A percentile compares a stretch with the other conserved stretches of the same genome.
Conservation (phyloP, 352 stramenopile genomes). For the Phytophthora crassamura region DNA sequence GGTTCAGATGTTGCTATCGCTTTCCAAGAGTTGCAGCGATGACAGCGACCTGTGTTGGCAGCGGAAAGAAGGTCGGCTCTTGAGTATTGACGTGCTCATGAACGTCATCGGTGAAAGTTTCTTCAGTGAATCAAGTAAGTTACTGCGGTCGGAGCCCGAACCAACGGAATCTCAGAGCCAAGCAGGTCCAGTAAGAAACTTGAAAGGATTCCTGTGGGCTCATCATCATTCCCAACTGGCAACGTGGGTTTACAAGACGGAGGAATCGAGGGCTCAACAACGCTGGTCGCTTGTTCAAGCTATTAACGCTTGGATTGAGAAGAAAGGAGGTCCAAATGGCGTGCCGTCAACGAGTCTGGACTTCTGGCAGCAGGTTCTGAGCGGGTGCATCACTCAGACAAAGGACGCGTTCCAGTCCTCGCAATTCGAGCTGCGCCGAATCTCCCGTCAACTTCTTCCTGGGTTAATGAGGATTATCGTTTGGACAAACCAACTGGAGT, state of each 20-base stretch:
- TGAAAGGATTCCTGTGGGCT: constrained; percentile 26
- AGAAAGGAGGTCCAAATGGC: constrained; percentile 11
- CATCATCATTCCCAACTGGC: constrained; percentile 31
- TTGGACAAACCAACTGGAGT: constrained; percentile 50
- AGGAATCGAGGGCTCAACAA: not conserved
- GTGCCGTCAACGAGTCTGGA: constrained; percentile 1
- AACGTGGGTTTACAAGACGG: constrained; percentile 39
- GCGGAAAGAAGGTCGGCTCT: constrained; percentile 67
- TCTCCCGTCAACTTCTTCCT: constrained; percentile 64
- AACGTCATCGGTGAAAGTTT: constrained; percentile 50
- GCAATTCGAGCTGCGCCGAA: constrained; percentile 76
- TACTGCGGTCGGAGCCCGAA: constrained; percentile 15
- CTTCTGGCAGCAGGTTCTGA: constrained; percentile 46
- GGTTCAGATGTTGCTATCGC: constrained; percentile 53
- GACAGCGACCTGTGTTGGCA: constrained; percentile 60
- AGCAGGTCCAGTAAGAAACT: not conserved
- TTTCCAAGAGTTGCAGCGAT: constrained; percentile 36
- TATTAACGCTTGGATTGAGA: constrained; percentile 27
- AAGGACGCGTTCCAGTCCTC: constrained; percentile 50
- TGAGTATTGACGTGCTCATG: constrained; percentile 67
- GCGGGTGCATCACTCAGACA: constrained; percentile 51
- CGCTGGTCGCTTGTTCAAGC: constrained; percentile 18
- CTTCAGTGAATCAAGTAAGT: not conserved
- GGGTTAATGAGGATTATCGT: constrained; percentile 58
- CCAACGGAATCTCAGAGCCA: not conserved